Base-by-base conservation (phyloP, 1,139 yeast genomes). In the Candida albicans region DNA sequence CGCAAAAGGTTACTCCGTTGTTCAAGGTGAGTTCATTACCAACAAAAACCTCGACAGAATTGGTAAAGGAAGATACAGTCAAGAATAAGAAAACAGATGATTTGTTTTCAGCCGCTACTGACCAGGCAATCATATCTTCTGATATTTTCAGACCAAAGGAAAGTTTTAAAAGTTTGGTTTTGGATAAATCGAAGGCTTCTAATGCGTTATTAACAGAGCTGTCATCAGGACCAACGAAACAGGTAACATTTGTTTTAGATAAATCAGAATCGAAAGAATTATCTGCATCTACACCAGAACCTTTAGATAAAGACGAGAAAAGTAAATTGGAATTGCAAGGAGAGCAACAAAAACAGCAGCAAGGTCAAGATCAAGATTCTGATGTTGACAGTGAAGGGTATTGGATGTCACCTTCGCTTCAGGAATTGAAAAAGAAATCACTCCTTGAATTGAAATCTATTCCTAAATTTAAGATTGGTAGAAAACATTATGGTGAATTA, bases 361-460 rank as follows among this genome's bases (percentile, higher is more conserved):
- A 70, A 33, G 70, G 65, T 33, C 75, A 75, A 38, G 84, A 81
- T 27, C 57, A 29, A 14, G 27, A 33, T 9, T 25, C 18, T 18
- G 22, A 11, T 14, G 25, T 62, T 11, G 73, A 71, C 42, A 73
- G 63, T 18, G 80, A 85, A 39, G 96, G 93, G 2, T 95, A 91
- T 64, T 93, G 96, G 90, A 84, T 84, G 40, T 79, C 87, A 2
- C 99, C 99, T 18, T 70, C 90, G 3, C 58, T 84, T 38, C 75
- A 81, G 7, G 82, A 82, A 43, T 69, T 93, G 46, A 74, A 79
- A 46, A 67, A 74, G 35, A 73, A 78, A 73, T 62, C 89, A 0
- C 68, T 87, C 38, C 67, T 80, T 9, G 85, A 87, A 49, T 74
- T 90, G 40, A 80, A 85, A 45, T 58, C 77, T 10, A 84, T 93